phyloP scores from a whole-genome alignment of 108 stramenopile genomes.

The Mediolabrus comicus region DNA sequence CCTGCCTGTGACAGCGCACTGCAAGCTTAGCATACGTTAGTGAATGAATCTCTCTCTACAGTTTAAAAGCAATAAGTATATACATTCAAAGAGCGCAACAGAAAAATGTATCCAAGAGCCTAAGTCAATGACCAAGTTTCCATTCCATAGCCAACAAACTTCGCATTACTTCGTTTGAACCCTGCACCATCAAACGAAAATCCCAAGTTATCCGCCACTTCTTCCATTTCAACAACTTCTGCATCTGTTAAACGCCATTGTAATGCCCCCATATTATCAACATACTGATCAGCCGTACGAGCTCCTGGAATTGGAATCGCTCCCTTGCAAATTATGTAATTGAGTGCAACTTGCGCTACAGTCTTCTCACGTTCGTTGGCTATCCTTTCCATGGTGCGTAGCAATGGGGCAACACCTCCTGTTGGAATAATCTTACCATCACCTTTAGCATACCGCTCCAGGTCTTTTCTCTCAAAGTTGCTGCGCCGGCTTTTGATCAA shows the following conservation, averaged over 20 bases:
- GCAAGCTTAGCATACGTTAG: too few relatives aligned
- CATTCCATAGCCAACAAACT: constrained; percentile 73
- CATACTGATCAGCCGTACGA: constrained; percentile 46
- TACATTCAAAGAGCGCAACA: too few relatives aligned
- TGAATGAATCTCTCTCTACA: too few relatives aligned
- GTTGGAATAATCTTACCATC: constrained; percentile 39
- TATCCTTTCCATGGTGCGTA: constrained; percentile 52
- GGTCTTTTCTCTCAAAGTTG: constrained; percentile 41
- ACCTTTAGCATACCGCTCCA: constrained; percentile 50
- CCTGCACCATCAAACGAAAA: constrained; percentile 73
- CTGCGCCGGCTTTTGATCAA: constrained; percentile 35
- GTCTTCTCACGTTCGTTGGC: constrained; percentile 49
- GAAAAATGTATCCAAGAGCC: too few relatives aligned
- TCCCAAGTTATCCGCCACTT: constrained; percentile 43
- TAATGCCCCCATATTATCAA: constrained; percentile 60
- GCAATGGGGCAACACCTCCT: constrained; percentile 47
- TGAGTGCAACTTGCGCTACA: constrained; percentile 71
- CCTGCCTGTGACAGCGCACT: too few relatives aligned
- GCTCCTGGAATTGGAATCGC: constrained; percentile 69
- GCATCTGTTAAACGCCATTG: constrained; percentile 58
- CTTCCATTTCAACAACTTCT: constrained; percentile 55
- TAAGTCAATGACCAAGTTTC: constrained; percentile 59
- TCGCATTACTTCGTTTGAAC: constrained; percentile 65
- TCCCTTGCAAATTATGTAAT: constrained; percentile 69
- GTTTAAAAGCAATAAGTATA: too few relatives aligned